Conservation (phyloP, 2,329 filamentous ascomycete species). For the Paraphoma chrysanthemicola region DNA sequence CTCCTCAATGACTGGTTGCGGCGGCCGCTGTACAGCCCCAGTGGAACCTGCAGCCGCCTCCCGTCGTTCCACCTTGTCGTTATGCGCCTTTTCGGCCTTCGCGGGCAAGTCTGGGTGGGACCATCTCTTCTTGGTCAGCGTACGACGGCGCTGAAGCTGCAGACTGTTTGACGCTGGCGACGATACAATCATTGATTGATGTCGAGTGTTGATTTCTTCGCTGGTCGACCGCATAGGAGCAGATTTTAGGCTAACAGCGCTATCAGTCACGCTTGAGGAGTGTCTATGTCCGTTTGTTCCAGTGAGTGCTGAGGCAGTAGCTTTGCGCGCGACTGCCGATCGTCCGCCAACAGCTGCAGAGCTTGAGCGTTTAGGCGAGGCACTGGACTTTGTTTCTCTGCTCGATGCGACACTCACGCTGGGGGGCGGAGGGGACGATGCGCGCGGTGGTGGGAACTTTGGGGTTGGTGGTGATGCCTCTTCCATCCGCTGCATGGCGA, state of each 20-base stretch:
- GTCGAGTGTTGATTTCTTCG: constrained; percentile 37
- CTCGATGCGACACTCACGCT: constrained; percentile 31
- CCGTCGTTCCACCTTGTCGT: constrained; percentile 34
- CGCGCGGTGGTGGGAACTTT: constrained; percentile 10
- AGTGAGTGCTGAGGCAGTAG: constrained; percentile 31
- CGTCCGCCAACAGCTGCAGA: constrained; percentile 41
- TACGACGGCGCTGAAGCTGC: constrained; percentile 39
- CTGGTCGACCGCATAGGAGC: constrained; percentile 33
- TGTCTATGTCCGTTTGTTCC: constrained; percentile 31
- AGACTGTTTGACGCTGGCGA: constrained; percentile 32
- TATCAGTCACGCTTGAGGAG: constrained; percentile 33
- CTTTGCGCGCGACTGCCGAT: constrained; percentile 35
- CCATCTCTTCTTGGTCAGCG: constrained; percentile 47
- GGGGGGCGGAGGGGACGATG: constrained; percentile 18
- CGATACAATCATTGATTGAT: constrained; percentile 35
- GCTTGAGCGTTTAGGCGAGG: constrained; percentile 31
- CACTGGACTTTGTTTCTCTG: constrained; percentile 26
- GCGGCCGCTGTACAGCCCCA: constrained; percentile 39
- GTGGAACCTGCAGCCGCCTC: constrained; percentile 26
- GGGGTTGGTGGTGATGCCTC: constrained; percentile 23
- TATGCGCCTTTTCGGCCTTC: constrained; percentile 46
- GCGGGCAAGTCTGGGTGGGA: constrained; percentile 50
- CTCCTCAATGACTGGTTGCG: constrained; percentile 67
- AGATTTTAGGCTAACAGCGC: constrained; percentile 21
- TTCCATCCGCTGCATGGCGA: constrained; percentile 45